Evolutionary conservation across 2,329 filamentous ascomycete species (phyloP), one percentile per base, ranked within the genome.

Genomic region (Fusarium cicatricum): DNA sequence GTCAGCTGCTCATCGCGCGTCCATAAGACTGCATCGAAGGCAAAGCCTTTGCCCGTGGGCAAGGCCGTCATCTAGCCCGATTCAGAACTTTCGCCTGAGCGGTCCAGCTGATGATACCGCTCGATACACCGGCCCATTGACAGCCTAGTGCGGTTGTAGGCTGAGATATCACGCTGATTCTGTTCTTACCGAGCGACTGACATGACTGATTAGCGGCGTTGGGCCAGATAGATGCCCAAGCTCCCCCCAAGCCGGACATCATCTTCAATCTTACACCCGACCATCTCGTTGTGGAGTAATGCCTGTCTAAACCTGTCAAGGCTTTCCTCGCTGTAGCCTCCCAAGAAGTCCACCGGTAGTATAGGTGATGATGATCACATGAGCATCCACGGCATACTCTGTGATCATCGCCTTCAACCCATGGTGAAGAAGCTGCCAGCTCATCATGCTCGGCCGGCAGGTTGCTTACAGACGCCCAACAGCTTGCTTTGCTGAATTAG

Each of bases 211-310:
- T 55, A 46, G 56, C 60, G 52, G 32, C 44, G 49, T 39, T 31
- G 40, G 42, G 55, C 51, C 32, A 57, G 23, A 43, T 61, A 26
- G 46, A 48, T 55, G 60, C 55, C 58, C 49, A 44, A 58, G 34
- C 43, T 8, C 34, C 55, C n/a, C 44, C 44, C 38, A 33, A 21
- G 26, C 49, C 17, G 44, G 41, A 48, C 34, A 28, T 16, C 12
- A 46, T 47, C 29, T 52, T 33, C 40, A 32, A 29, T 49, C 38
- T 14, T 15, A 28, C 36, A 26, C 17, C 32, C 33, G 44, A 47
- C 33, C 32, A n/a, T 19, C 40, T 17, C 17, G 45, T 28, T 49
- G 19, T 31, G 46, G 43, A 43, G 47, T 56, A 48, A 48, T 23
- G 37, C 14, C 31, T 19, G 29, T 41, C 37, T 39, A 29, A 40